These are phyloP conservation scores for Pterula multifida DNA, from an alignment of 1,284 basidiomycete genomes.

Conservation along the genomic window DNA sequence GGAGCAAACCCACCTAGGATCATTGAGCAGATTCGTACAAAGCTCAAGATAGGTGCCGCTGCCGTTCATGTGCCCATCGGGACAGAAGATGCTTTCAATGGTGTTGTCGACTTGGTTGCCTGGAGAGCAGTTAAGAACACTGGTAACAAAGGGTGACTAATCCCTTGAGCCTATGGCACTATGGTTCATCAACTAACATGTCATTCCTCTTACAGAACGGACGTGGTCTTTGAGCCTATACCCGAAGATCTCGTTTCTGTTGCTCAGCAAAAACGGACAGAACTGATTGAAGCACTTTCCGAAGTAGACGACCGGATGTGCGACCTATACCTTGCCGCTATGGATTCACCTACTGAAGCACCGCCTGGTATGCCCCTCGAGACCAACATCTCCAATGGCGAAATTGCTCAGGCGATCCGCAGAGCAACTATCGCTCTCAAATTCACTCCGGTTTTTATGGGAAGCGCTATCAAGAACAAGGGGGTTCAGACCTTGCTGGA, in stretches of 20 bases:
- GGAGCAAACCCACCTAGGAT: slow-evolving; percentile 97
- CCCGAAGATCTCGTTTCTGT: slow-evolving; percentile 65
- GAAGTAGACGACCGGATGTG: slow-evolving; percentile 94
- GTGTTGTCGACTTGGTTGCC: slow-evolving; percentile 89
- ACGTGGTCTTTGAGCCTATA: slow-evolving; percentile 81
- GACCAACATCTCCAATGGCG: slow-evolving; percentile 62
- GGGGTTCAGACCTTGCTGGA: slow-evolving; percentile 92
- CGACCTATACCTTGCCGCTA: slow-evolving; percentile 86
- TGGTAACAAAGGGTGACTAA: slow-evolving; percentile 81
- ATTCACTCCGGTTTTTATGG: slow-evolving; percentile 95
- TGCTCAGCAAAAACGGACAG: slow-evolving; percentile 74
- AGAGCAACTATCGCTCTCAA: slow-evolving; percentile 82
- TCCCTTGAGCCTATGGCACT: background rate
- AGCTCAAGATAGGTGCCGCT: slow-evolving; percentile 87
- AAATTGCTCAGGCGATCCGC: slow-evolving; percentile 80
- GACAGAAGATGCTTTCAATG: slow-evolving; percentile 77
- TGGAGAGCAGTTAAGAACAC: slow-evolving; percentile 96
- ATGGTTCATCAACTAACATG: slow-evolving; percentile 2
- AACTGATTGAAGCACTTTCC: slow-evolving; percentile 91
- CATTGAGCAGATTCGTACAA: slow-evolving; percentile 83
- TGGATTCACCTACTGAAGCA: slow-evolving; percentile 60
- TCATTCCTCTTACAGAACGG: slow-evolving; percentile 35
- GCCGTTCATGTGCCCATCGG: slow-evolving; percentile 98
- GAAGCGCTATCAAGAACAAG: slow-evolving; percentile 97
- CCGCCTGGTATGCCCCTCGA: slow-evolving; percentile 82